Base-by-base conservation (phyloP, 768 basidiomycete species). In the Daedaleopsis sinensis region DNA sequence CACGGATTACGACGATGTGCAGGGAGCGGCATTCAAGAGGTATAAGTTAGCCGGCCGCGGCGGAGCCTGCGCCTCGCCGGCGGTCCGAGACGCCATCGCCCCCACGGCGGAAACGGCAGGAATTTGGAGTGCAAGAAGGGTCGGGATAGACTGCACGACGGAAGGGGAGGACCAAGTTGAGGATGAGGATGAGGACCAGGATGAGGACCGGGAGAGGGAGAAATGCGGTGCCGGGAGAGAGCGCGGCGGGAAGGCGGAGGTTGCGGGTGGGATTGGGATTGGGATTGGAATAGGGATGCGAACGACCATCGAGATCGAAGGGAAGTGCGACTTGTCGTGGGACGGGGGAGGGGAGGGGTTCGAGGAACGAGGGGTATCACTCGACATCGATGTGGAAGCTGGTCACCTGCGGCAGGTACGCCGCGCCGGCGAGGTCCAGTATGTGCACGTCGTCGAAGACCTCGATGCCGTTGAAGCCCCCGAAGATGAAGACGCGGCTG, bases 371-470 rank as follows among this genome's bases (percentile, higher is more conserved):
- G 36, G 42, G 19, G 10, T 47, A 12, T 67, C 55, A 71, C 24
- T 72, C 67, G 52, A 73, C 68, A 53, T 73, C 70, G 64, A 73
- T 72, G 19, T 44, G 53, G 61, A 73, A 73, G 59, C 70, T 71
- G n/a, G 72, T 73, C 12, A 73, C 72, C 72, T 96, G 94, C 0
- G 94, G 93, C 21, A 96, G 77, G 75, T 96, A 97, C 39, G 93
- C 94, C 5, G 88, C 84, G 11, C 90, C 92, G 5, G 93, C 92
- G 37, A 96, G 80, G 69, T 98, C 95, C 48, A 97, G 79, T 42
- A 90, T 82, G 73, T 90, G 83, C 39, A 95, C 87, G 74, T 96
- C 95, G 65, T 94, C 92, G 68, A 86, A 94, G 3, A 91, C 87
- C 18, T 86, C 86, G 52, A 82, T 84, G 1, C 94, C 95, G 48